Conservation (phyloP, 441 rosid species). For the Breynia disticha region DNA sequence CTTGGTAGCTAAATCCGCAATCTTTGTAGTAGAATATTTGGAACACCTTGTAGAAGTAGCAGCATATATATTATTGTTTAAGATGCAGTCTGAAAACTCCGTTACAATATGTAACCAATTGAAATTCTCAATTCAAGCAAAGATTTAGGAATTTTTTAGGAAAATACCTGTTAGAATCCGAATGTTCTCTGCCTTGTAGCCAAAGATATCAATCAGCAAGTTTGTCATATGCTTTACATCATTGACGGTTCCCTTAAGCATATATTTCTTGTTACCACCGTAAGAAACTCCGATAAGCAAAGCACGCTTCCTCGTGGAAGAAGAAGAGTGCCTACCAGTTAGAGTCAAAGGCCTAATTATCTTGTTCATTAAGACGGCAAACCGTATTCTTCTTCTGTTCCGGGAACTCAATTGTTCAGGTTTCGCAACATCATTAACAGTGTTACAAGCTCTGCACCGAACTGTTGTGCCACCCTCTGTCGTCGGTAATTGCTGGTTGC, state of each 20-base stretch:
- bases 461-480: not conserved
- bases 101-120: too few species aligned
- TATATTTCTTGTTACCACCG: conserved; percentile 22
- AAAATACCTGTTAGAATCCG: conserved; percentile 36
- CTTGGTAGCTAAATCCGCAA: too few species aligned
- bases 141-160: not conserved
- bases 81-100: too few species aligned
- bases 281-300: conserved; percentile 31
- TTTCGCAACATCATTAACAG: not conserved
- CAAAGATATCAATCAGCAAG: conserved; percentile 18
- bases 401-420: not conserved
- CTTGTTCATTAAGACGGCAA: not conserved
- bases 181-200: conserved; percentile 22
- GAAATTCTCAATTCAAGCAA: too few species aligned
- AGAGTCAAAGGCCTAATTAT: not conserved
- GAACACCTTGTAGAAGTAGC: too few species aligned
- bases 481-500: not conserved
- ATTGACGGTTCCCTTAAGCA: conserved; percentile 38
- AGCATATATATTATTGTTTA: too few species aligned
- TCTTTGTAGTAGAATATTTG: too few species aligned
- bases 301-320: conserved; percentile 18
- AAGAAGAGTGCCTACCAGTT: too few species aligned
- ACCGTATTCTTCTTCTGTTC: not conserved
- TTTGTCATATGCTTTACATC: conserved; percentile 33
- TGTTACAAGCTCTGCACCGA: not conserved